Evolutionary conservation across 2,329 filamentous ascomycete species (phyloP), one percentile per base, ranked within the genome.

Genomic region (Colletotrichum caudatum): DNA sequence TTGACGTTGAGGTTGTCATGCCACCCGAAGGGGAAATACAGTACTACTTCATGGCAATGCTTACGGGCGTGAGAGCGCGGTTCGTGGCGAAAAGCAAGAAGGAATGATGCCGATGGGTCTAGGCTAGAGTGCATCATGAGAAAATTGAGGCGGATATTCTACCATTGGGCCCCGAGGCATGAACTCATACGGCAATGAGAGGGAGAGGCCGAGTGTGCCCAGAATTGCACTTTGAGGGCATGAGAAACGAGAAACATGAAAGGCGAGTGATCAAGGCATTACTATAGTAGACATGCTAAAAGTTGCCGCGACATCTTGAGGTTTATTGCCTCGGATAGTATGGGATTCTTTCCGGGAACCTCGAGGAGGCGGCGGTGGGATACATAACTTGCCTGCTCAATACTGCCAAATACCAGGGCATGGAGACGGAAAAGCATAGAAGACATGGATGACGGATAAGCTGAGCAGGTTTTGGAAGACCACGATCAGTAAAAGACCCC

Each of bases 41-140:
- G 2, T 83, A 83, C 11, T 88, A 88, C 66, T 89, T 88, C 66
- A 77, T 89, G 77, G 86, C 85, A 1, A 87, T 88, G 82, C 72
- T 87, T 74, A 85, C 83, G 0, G 86, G 85, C 0, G 82, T 84
- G 3, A 84, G 78, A 73, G 84, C 76, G 1, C 77, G 79, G 0
- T 87, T 88, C 46, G 33, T 77, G 11, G 69, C 74, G 1, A 72
- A 56, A 59, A 37, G 48, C 2, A 67, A 63, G 44, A 37, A 33
- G 9, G 20, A 62, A 9, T 20, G 8, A 61, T 53, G 16, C 5
- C n/a, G 7, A 5, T 5, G n/a, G 33, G n/a, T 8, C 8, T 7
- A 20, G 18, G 18, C 7, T n/a, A 23, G 41, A 4, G 9, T 7
- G 1, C 29, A 7, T 20, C 29, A 23, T 20, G 20, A 5, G 11